Conservation (phyloP, 768 basidiomycete genomes). For the Lactarius pseudohatsudake region DNA sequence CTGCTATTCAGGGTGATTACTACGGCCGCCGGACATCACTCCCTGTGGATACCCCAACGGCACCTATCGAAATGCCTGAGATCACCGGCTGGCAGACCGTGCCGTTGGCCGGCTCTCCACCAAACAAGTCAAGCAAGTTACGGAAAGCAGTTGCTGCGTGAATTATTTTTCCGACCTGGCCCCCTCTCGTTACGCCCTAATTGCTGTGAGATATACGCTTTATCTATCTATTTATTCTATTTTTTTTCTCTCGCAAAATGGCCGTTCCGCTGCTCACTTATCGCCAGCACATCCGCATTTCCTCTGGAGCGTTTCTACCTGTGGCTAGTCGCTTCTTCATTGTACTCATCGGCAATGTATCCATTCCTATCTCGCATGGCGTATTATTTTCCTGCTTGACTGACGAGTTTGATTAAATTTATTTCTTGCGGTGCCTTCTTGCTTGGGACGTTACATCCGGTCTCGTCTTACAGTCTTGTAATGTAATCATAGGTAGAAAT, state of each 20-base stretch:
- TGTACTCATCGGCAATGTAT: constrained; percentile 33
- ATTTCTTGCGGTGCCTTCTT: constrained; percentile 28
- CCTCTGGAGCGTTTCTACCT: constrained; percentile 28
- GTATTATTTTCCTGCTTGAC: constrained; percentile 25
- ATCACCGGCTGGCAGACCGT: constrained; percentile 40
- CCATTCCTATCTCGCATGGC: constrained; percentile 29
- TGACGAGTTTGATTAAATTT: constrained; percentile 28
- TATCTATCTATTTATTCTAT: constrained; percentile 31
- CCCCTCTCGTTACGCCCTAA: constrained; percentile 15
- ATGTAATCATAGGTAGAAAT: constrained; percentile 32
- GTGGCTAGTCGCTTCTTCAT: constrained; percentile 28
- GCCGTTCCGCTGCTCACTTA: constrained; percentile 25
- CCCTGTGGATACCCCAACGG: constrained; percentile 25
- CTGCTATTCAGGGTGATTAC: constrained; percentile 30
- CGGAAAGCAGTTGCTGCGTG: constrained; percentile 34
- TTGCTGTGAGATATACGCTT: constrained; percentile 28
- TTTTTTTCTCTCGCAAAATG: constrained; percentile 23
- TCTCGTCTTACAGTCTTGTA: constrained; percentile 29
- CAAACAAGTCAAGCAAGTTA: constrained; percentile 31
- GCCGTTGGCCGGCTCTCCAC: constrained; percentile 34
- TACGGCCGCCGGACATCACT: constrained; percentile 33
- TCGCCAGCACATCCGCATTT: constrained; percentile 27
- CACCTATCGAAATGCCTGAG: constrained; percentile 32
- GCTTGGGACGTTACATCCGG: constrained; percentile 26
- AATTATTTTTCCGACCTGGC: constrained; percentile 6